These are phyloP conservation scores for Rugonectria rugulosa DNA, from an alignment of 2,329 filamentous ascomycete species.

Conservation along the genomic window DNA sequence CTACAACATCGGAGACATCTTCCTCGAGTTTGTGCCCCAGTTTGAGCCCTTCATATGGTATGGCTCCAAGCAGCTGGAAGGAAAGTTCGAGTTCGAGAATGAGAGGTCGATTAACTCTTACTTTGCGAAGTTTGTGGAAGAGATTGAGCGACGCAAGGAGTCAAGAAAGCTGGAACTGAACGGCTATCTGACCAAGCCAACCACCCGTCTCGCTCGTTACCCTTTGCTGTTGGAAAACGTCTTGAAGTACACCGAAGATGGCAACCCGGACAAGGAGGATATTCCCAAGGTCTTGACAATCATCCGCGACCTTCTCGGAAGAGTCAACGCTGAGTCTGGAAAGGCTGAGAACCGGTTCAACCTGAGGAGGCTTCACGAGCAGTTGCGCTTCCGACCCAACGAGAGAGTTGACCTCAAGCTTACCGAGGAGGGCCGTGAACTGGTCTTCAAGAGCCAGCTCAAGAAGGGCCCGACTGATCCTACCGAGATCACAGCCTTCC, in stretches of 20 bases:
- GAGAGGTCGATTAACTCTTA: slow-evolving; percentile 86
- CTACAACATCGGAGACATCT: slow-evolving; percentile 89
- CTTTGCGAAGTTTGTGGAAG: slow-evolving; percentile 92
- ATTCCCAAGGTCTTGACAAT: slow-evolving; percentile 87
- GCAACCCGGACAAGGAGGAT: slow-evolving; percentile 88
- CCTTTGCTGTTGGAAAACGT: slow-evolving; percentile 91
- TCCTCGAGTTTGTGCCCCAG: slow-evolving; percentile 87
- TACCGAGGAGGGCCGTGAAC: slow-evolving; percentile 89
- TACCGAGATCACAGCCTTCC: slow-evolving; percentile 89
- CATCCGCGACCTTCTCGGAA: slow-evolving; percentile 85
- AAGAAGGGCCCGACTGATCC: slow-evolving; percentile 92
- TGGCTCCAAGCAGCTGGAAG: slow-evolving; percentile 93
- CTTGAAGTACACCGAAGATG: slow-evolving; percentile 88
- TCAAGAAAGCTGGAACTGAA: slow-evolving; percentile 96
- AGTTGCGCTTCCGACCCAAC: slow-evolving; percentile 87
- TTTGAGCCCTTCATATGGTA: slow-evolving; percentile 98
- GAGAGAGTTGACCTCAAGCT: slow-evolving; percentile 94
- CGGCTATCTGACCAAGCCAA: slow-evolving; percentile 97
- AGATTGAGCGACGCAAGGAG: slow-evolving; percentile 94
- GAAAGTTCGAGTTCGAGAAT: slow-evolving; percentile 97
- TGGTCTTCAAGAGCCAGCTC: slow-evolving; percentile 92
- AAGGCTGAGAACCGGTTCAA: slow-evolving; percentile 99
- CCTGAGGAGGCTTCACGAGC: slow-evolving; percentile 87
- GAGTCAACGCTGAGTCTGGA: slow-evolving; percentile 93
- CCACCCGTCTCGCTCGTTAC: slow-evolving; percentile 92